Conservation (phyloP, 768 basidiomycete genomes). For the Phylloporus arenicola region DNA sequence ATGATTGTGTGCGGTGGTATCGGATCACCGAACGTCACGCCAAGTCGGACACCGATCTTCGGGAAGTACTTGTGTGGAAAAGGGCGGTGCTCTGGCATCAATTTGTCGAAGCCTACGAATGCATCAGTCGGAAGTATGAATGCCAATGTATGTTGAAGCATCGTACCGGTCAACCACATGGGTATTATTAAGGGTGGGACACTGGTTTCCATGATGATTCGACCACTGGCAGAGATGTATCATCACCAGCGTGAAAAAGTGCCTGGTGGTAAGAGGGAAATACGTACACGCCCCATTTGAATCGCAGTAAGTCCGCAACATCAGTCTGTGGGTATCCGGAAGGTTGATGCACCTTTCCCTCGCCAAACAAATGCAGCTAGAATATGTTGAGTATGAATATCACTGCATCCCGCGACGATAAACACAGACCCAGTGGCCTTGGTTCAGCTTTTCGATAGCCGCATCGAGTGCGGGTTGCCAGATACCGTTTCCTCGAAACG, state of each 20-base stretch:
- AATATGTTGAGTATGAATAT: conserved; percentile 1
- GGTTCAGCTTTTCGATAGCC: conserved; percentile 76
- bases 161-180: conserved; percentile 85
- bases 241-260: conserved; percentile 1
- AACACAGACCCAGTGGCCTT: conserved; percentile 76
- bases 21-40: conserved; percentile 78
- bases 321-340: conserved; percentile 43
- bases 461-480: conserved; percentile 81
- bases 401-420: background rate
- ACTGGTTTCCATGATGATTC: conserved; percentile 69
- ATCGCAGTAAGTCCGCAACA: conserved; percentile 53
- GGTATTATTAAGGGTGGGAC: conserved; percentile 79
- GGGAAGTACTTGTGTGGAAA: conserved; percentile 74
- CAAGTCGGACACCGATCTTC: conserved; percentile 53
- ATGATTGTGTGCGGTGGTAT: conserved; percentile 42
- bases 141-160: background rate
- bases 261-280: background rate
- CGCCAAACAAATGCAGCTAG: conserved; percentile 86
- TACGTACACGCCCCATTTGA: conserved; percentile 95
- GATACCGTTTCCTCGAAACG: conserved; percentile 84
- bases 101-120: conserved; percentile 64
- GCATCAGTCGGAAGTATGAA: background rate
- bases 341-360: conserved; percentile 83
- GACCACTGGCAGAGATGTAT: conserved; percentile 47
- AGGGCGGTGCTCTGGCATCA: conserved; percentile 84